phyloP scores from a whole-genome alignment of 129 eudicot genomes.

The Dittrichia graveolens region DNA sequence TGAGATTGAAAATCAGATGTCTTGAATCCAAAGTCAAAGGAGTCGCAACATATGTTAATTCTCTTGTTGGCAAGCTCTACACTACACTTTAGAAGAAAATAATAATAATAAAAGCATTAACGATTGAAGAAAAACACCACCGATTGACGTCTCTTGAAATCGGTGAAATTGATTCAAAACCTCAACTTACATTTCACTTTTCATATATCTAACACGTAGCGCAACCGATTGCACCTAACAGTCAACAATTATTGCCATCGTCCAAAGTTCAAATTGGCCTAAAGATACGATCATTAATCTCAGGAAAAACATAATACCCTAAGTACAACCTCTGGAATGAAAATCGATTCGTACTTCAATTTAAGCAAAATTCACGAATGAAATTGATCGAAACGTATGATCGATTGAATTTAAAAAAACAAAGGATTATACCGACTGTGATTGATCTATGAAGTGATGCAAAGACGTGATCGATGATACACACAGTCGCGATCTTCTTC shows the following conservation, averaged over 20 bases:
- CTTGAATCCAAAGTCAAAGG: conserved; percentile 1
- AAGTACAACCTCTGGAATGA: neutral
- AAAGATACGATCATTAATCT: conserved; percentile 19
- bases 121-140: neutral
- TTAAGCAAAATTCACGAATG: conserved; percentile 15
- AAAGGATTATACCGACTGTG: conserved; percentile 32
- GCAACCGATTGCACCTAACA: conserved; percentile 25
- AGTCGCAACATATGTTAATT: conserved; percentile 2
- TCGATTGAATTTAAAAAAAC: conserved; percentile 11
- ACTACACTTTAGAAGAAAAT: neutral
- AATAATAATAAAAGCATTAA: neutral
- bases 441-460: conserved; percentile 27
- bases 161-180: conserved; percentile 17
- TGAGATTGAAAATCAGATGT: neutral
- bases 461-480: conserved; percentile 26
- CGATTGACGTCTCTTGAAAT: neutral
- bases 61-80: conserved; percentile 11
- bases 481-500: conserved; percentile 34
- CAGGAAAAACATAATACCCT: neutral
- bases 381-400: conserved; percentile 11
- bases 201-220: conserved; percentile 7
- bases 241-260: conserved; percentile 15
- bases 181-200: conserved; percentile 27
- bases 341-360: conserved; percentile 14
- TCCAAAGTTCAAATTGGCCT: conserved; percentile 15